Conservation (phyloP, 768 basidiomycete species). For the Dictyophora rubrovolvata region DNA sequence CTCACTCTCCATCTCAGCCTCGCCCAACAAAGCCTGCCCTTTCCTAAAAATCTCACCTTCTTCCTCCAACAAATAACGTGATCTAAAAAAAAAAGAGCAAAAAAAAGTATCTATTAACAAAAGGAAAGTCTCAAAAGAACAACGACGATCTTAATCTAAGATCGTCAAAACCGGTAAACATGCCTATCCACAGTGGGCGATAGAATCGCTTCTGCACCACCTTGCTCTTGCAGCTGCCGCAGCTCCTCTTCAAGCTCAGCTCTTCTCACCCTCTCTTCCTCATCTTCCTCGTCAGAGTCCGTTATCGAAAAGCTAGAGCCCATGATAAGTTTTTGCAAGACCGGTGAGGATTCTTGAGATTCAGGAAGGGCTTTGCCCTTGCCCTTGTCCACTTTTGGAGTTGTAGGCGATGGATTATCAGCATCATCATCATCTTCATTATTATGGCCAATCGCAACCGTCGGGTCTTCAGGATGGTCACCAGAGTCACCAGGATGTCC, state of each 20-base stretch:
- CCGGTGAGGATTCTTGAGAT: slow-evolving; percentile 34
- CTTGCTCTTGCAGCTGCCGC: slow-evolving; percentile 29
- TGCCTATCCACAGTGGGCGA: slow-evolving; percentile 39
- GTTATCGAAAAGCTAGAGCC: slow-evolving; percentile 48
- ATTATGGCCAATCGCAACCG: too few species aligned
- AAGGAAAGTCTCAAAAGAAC: background rate
- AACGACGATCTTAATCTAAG: background rate
- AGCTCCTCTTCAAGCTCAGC: slow-evolving; percentile 37
- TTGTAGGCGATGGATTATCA: slow-evolving; percentile 31
- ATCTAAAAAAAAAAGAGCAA: slow-evolving; percentile 31
- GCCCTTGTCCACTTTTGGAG: slow-evolving; percentile 68
- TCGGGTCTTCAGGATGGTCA: background rate
- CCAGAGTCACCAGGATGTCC: slow-evolving; percentile 18
- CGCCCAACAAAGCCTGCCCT: slow-evolving; percentile 67
- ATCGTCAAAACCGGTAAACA: slow-evolving; percentile 8
- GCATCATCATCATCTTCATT: too few species aligned
- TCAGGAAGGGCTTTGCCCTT: slow-evolving; percentile 64
- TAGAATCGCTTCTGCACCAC: slow-evolving; percentile 5
- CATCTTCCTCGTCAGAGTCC: slow-evolving; percentile 28
- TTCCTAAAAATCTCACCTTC: slow-evolving; percentile 96
- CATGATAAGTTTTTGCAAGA: slow-evolving; percentile 53
- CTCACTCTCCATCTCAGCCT: slow-evolving; percentile 84
- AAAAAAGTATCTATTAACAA: background rate
- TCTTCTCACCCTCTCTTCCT: slow-evolving; percentile 23
- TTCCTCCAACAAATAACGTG: slow-evolving; percentile 78